A percentile compares a stretch with the other conserved stretches of the same genome.
These are phyloP conservation scores for Rhynchospora tenuis DNA, from an alignment of 176 grass and related monocot species.

Conservation along the genomic window DNA sequence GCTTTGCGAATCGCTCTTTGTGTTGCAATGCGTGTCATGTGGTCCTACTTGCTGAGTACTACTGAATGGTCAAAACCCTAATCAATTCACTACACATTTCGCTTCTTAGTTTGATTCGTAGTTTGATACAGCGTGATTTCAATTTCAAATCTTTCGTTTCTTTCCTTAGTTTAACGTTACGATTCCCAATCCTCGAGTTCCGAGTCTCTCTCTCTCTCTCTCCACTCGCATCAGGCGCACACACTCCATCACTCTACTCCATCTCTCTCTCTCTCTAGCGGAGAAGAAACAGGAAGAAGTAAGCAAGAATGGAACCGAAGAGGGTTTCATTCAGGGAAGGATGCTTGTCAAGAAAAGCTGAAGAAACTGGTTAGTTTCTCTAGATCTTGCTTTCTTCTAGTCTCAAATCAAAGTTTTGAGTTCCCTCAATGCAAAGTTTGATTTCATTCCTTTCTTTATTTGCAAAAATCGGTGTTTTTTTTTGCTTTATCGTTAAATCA, in stretches of 20 bases:
- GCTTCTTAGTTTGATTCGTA: not conserved
- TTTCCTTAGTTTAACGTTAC: slow-evolving; percentile 25
- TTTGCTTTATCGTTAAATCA: not conserved
- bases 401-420: not conserved
- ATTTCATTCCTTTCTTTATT: not conserved
- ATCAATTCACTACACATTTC: not conserved
- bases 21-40: not conserved
- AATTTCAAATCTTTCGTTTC: slow-evolving; percentile 25
- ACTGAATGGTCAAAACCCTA: not conserved
- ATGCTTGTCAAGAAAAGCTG: slow-evolving; percentile 59
- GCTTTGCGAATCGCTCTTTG: not conserved
- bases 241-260: not conserved
- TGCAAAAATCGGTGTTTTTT: not conserved
- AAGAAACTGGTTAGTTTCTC: slow-evolving; percentile 63
- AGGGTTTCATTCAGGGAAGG: slow-evolving; percentile 67
- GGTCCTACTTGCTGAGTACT: not conserved
- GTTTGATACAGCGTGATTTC: not conserved
- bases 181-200: not conserved
- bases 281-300: slow-evolving; percentile 2
- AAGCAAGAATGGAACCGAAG: slow-evolving; percentile 30
- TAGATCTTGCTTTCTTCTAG: not conserved
- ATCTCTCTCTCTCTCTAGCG: not conserved
- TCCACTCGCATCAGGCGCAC: not conserved
- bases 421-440: not conserved
- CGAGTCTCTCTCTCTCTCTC: not conserved